A percentile compares a stretch with the other conserved stretches of the same genome.
Evolutionary conservation across 2,329 filamentous ascomycete genomes (phyloP).

Genomic region (Ophidiomyces ophidiicola): DNA sequence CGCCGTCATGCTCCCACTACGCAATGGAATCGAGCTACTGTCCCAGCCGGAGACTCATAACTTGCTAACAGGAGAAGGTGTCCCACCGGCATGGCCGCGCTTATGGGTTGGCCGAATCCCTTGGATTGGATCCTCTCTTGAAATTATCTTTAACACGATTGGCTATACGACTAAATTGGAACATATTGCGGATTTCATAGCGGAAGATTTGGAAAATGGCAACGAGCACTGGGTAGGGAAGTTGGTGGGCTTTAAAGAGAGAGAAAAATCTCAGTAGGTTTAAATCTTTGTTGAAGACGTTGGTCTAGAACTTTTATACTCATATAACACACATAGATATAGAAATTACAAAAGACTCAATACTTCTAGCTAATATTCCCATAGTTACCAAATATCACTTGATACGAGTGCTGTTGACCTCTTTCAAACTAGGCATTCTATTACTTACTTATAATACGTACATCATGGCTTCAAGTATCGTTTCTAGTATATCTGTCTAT

Average conservation of each 20-base stretch:
- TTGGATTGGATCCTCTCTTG: constrained; percentile 24
- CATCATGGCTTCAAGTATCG: no score
- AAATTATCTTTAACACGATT: constrained; percentile 20
- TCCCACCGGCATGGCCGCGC: constrained; percentile 26
- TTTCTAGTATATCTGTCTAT: no score
- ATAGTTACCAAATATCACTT: no score
- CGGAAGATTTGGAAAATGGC: constrained; percentile 26
- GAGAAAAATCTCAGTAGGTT: constrained; percentile 11
- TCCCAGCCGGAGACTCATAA: constrained; percentile 18
- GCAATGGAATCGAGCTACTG: constrained; percentile 22
- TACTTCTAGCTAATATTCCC: no score
- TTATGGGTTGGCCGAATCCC: constrained; percentile 25
- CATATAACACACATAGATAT: no score
- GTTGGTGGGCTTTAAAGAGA: constrained; percentile 28
- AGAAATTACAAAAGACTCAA: no score
- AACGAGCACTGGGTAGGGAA: constrained; percentile 25
- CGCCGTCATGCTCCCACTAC: constrained; percentile 27
- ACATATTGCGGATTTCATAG: constrained; percentile 34
- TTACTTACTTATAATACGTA: no score
- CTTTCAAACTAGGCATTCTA: no score
- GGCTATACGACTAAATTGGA: constrained; percentile 31
- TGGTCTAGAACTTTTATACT: no score
- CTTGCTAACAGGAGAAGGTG: constrained; percentile 22
- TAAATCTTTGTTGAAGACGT: no score
- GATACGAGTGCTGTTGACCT: no score